Conservation (phyloP, 768 basidiomycete genomes). For the Suillus bovinus region DNA sequence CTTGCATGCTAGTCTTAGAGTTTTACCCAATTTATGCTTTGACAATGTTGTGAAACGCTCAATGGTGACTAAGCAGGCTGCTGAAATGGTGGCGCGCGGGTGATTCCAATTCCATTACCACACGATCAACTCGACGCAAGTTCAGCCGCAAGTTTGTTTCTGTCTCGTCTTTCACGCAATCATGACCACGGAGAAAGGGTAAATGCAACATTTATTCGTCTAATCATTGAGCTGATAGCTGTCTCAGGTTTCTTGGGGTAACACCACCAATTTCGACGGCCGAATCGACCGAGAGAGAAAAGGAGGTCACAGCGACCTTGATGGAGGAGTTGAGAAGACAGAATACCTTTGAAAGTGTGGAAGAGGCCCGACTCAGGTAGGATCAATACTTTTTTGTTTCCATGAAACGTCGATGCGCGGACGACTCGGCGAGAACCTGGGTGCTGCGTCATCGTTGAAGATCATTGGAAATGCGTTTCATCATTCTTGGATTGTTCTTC, state of each 20-base stretch:
- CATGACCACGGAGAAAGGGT: constrained; percentile 48
- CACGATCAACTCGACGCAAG: constrained; percentile 13
- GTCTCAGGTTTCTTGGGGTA: constrained; percentile 70
- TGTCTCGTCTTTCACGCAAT: constrained; percentile 1
- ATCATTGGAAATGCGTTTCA: constrained; percentile 1
- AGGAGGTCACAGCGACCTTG: constrained; percentile 78
- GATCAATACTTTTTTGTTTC: constrained; percentile 20
- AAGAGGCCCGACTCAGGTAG: constrained; percentile 86
- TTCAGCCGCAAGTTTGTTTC: constrained; percentile 9
- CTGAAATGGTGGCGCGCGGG: constrained; percentile 1
- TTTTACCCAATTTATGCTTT: background rate
- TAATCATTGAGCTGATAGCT: constrained; percentile 9
- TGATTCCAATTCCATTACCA: constrained; percentile 4
- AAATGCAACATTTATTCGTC: constrained; percentile 19
- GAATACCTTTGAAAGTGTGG: constrained; percentile 86
- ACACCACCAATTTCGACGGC: constrained; percentile 81
- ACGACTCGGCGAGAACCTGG: constrained; percentile 1
- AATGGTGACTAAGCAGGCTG: constrained; percentile 7
- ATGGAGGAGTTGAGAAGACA: constrained; percentile 90
- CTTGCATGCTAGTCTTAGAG: background rate
- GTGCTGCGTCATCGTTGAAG: constrained; percentile 3
- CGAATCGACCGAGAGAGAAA: constrained; percentile 77
- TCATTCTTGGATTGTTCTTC: background rate
- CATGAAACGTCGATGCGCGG: background rate
- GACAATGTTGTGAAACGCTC: background rate